These are phyloP conservation scores for Dimocarpus longan DNA, from an alignment of 345 rosid species.

Conservation along the genomic window DNA sequence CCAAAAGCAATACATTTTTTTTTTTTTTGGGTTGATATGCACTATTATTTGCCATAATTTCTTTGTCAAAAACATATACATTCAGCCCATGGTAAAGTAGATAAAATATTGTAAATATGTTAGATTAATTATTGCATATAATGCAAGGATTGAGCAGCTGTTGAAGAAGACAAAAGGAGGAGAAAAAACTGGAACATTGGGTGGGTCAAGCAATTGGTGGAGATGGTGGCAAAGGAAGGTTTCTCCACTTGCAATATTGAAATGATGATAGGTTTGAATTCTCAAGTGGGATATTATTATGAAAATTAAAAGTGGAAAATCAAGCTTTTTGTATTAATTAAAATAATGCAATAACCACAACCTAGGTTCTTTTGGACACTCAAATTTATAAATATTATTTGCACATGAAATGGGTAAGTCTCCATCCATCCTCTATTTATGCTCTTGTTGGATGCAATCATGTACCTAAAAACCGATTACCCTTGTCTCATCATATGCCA, in stretches of 20 bases:
- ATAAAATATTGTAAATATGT: no score
- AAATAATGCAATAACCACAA: conserved; percentile 17
- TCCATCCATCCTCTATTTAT: conserved; percentile 11
- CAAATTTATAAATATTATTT: neutral
- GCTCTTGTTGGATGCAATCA: conserved; percentile 12
- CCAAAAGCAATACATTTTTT: no score
- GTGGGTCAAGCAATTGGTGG: conserved; percentile 33
- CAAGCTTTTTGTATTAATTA: neutral
- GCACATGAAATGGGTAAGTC: neutral
- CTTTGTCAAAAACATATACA: neutral
- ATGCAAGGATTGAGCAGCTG: conserved; percentile 1
- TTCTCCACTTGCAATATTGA: conserved; percentile 44
- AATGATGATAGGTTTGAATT: conserved; percentile 48
- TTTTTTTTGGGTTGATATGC: no score
- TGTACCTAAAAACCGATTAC: conserved; percentile 14
- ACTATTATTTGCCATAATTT: no score
- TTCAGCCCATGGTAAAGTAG: neutral
- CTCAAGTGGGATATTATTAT: conserved; percentile 28
- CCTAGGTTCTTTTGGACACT: neutral
- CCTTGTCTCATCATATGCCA: conserved; percentile 1
- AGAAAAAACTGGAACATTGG: neutral
- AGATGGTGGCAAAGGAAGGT: conserved; percentile 36
- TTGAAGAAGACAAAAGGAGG: conserved; percentile 8
- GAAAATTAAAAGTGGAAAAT: conserved; percentile 22
- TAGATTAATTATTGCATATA: neutral